Conservation (phyloP, 1,284 basidiomycete species). For the Tylopilus sp. region DNA sequence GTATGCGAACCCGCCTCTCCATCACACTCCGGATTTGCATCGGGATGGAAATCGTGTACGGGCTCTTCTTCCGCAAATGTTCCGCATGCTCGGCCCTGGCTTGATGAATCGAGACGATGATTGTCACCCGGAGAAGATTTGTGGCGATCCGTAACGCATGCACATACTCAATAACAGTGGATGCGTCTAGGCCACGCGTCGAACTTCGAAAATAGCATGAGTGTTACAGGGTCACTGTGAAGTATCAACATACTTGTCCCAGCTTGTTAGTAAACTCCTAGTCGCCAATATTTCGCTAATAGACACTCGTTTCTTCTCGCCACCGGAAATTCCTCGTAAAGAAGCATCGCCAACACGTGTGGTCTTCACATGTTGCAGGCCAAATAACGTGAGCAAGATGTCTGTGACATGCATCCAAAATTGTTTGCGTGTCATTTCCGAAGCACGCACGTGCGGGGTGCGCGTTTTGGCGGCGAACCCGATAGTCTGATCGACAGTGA, state of each 20-base stretch:
- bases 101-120: constrained; percentile 80
- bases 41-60: constrained; percentile 61
- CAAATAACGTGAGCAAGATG: constrained; percentile 75
- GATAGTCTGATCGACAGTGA: constrained; percentile 79
- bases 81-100: constrained; percentile 64
- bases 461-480: constrained; percentile 72
- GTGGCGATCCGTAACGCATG: constrained; percentile 71
- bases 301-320: constrained; percentile 81
- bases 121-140: constrained; percentile 63
- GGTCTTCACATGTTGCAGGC: constrained; percentile 70
- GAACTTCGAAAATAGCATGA: constrained; percentile 50
- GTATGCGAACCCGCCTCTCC: constrained; percentile 73
- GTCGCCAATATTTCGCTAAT: constrained; percentile 64
- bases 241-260: constrained; percentile 60
- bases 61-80: constrained; percentile 49
- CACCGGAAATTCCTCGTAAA: constrained; percentile 84
- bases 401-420: constrained; percentile 62
- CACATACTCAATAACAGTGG: constrained; percentile 75
- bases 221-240: not conserved
- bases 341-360: constrained; percentile 81
- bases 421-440: constrained; percentile 55
- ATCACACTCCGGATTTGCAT: constrained; percentile 79
- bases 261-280: constrained; percentile 57
- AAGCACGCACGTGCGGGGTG: constrained; percentile 61
- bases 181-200: constrained; percentile 79